Conservation (phyloP, 306 rosid genomes). For the Ceratonia siliqua region DNA sequence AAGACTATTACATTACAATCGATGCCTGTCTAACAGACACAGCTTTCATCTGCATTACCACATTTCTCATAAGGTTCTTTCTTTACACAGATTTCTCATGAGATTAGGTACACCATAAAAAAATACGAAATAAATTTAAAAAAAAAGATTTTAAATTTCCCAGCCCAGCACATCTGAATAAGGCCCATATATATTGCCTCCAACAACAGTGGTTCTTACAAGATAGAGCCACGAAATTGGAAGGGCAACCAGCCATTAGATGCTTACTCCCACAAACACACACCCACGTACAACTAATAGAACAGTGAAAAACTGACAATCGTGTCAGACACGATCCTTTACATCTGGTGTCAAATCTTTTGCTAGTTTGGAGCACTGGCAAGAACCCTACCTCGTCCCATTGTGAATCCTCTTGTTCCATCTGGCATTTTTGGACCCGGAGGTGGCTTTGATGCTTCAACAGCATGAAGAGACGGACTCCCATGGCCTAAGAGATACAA, state of each 20-base stretch:
- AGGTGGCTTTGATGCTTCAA: conserved; percentile 79
- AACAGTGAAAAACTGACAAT: conserved; percentile 16
- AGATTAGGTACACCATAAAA: conserved; percentile 28
- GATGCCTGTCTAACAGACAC: no score
- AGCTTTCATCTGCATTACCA: conserved; percentile 14
- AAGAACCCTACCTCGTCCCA: conserved; percentile 90
- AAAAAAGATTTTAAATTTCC: conserved; percentile 25
- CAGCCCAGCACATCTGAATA: conserved; percentile 17
- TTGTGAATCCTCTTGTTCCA: conserved; percentile 90
- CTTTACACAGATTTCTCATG: conserved; percentile 29
- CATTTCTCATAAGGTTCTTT: conserved; percentile 9
- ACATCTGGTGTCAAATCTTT: conserved; percentile 10
- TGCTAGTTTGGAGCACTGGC: conserved; percentile 48
- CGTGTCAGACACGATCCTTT: conserved; percentile 26
- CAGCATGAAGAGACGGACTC: conserved; percentile 52
- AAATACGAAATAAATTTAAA: neutral
- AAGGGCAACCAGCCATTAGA: conserved; percentile 32
- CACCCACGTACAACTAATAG: conserved; percentile 28
- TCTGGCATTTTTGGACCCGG: conserved; percentile 99
- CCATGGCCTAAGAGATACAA: conserved; percentile 72
- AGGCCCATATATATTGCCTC: conserved; percentile 24
- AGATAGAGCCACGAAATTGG: conserved; percentile 16
- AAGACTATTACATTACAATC: no score
- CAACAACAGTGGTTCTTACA: conserved; percentile 22
- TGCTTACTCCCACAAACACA: conserved; percentile 17